Base-by-base conservation (phyloP, 495 filamentous ascomycete species). In the Aspergillus affinis region DNA sequence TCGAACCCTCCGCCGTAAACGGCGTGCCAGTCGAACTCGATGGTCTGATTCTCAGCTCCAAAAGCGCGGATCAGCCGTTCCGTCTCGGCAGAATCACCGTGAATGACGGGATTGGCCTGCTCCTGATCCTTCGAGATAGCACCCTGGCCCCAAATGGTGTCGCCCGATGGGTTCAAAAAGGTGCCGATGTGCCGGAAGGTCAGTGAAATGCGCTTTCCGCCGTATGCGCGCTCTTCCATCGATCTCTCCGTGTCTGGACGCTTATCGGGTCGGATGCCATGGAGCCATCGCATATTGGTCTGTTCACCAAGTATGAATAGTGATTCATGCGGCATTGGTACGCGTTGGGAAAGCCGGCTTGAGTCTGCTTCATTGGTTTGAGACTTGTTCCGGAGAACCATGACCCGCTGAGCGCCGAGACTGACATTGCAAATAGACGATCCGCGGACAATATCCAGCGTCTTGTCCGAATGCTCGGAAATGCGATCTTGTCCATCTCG, bases 381-480 rank as follows among this genome's bases (percentile, higher is more conserved):
- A 36, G 86, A 84, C 74, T 98, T 98, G 44, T 87, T 91, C 26
- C 95, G 87, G 44, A 99, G 83, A 8, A 88, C 80, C 94, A 99
- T 97, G 4, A 87, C 90, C 59, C 94, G 84, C 74, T 95, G 88
- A 2, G 93, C 94, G 6, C 94, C 94, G 19, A 99, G 79, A 59
- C 91, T 96, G 50, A 97, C 86, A 68, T 98, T 98, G 55, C 91
- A 92, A 60, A 99, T 96, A 57, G 76, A 90, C 13, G 86, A 92
- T 13, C 83, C 87, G 47, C 82, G 86, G 36, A 84, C 87, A 55
- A 99, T 95, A 64, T 99, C 94, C 6, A 99, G 75, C 0, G 93
- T 97, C 75, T 99, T 99, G 67, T 99, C 94, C 29, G 89, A 92
- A 70, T 99, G 94, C 67, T 99, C 95, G 9, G 92, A 96, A 60